phyloP scores from a whole-genome alignment of 805 yeast genomes.

The Starmera amethionina region DNA sequence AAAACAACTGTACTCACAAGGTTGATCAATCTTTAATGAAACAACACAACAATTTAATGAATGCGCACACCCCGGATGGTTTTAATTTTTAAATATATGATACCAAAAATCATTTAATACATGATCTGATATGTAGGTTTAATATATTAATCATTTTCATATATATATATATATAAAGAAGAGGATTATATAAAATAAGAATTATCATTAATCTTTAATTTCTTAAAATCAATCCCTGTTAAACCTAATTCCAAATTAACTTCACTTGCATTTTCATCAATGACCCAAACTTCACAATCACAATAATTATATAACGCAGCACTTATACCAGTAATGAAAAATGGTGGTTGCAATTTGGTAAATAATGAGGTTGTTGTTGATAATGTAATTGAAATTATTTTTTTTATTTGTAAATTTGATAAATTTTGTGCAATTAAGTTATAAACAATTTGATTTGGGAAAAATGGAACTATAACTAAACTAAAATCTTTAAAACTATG shows the following conservation, averaged over 20 bases:
- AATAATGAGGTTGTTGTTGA: constrained; percentile 21
- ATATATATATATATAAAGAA: no score
- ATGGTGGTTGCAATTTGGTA: constrained; percentile 42
- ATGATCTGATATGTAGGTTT: no score
- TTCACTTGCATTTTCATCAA: no score
- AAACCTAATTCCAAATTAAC: constrained; percentile 32
- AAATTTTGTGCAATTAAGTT: constrained; percentile 20
- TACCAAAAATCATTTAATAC: no score
- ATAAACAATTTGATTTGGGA: constrained; percentile 24
- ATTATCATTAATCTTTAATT: constrained; percentile 26
- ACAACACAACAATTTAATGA: no score
- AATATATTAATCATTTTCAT: no score
- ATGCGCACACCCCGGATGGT: no score
- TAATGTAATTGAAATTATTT: constrained; percentile 20
- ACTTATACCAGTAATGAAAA: constrained; percentile 46
- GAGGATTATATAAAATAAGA: no score
- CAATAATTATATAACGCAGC: constrained; percentile 26
- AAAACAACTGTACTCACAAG: no score
- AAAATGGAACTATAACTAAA: constrained; percentile 8
- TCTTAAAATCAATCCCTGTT: constrained; percentile 36
- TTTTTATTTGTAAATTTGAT: constrained; percentile 4
- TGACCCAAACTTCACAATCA: no score
- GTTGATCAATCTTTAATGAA: no score
- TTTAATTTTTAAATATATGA: no score
- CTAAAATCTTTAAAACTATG: constrained; percentile 9